phyloP scores from a whole-genome alignment of 768 basidiomycete genomes.

The Lepiota venenata region DNA sequence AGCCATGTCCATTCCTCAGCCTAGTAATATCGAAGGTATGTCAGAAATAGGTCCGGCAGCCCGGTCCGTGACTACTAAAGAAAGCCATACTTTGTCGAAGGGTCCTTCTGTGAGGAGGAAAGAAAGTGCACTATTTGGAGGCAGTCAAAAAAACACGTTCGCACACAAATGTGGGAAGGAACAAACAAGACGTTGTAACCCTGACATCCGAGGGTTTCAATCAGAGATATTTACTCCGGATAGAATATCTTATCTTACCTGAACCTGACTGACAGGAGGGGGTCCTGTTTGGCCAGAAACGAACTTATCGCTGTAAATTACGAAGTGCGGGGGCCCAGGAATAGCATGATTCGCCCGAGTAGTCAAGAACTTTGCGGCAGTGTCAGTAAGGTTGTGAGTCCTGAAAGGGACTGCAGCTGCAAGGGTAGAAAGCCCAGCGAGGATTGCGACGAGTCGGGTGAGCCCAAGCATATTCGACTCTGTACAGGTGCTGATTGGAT shows the following conservation, averaged over 20 bases:
- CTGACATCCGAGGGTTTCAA: conserved; percentile 22
- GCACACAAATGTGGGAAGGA: not conserved
- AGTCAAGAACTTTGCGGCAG: conserved; percentile 11
- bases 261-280: conserved; percentile 1
- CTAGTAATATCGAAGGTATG: conserved; percentile 15
- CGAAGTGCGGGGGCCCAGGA: conserved; percentile 34
- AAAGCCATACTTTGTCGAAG: conserved; percentile 44
- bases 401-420: conserved; percentile 1
- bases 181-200: conserved; percentile 60
- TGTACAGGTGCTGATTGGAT: not conserved
- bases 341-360: conserved; percentile 12
- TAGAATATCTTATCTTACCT: not conserved
- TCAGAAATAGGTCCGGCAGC: not conserved
- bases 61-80: not conserved
- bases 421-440: conserved; percentile 4
- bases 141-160: not conserved
- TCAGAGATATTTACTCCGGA: not conserved
- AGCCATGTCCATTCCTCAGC: conserved; percentile 53
- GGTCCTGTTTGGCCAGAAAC: conserved; percentile 9
- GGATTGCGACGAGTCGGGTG: conserved; percentile 1
- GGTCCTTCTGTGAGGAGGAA: conserved; percentile 56
- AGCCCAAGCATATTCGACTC: conserved; percentile 4
- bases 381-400: conserved; percentile 11
- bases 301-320: conserved; percentile 17
- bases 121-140: conserved; percentile 37